Evolutionary conservation across 305 asterid species (phyloP).

Genomic region (Salvia sclarea): DNA sequence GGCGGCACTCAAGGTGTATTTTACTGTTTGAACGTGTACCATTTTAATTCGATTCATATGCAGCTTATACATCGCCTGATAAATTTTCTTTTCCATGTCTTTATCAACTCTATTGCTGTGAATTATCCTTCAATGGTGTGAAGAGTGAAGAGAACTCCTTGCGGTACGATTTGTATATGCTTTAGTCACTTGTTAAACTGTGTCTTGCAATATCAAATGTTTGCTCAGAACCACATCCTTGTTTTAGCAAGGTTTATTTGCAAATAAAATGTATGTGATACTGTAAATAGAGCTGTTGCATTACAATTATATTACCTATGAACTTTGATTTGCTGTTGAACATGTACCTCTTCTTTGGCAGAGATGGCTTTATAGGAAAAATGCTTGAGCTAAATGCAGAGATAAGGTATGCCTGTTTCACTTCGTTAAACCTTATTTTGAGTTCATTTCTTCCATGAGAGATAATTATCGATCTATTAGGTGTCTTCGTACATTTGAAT

Average conservation of each 20-base stretch:
- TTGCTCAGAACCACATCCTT: neutral
- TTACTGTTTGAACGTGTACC: slow-evolving; percentile 17
- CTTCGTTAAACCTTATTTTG: neutral
- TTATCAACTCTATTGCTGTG: slow-evolving; percentile 12
- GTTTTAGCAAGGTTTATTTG: slow-evolving; percentile 43
- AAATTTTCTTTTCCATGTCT: slow-evolving; percentile 12
- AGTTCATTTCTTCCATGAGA: neutral
- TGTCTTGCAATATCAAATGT: neutral
- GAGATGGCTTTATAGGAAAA: slow-evolving; percentile 58
- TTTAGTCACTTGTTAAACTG: neutral
- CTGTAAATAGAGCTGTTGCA: neutral
- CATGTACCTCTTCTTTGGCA: slow-evolving; percentile 25
- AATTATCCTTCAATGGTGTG: slow-evolving; percentile 37
- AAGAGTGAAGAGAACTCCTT: slow-evolving; percentile 59
- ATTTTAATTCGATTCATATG: slow-evolving; percentile 2
- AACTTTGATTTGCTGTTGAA: slow-evolving; percentile 8
- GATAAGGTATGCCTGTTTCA: slow-evolving; percentile 53
- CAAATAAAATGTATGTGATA: slow-evolving; percentile 40
- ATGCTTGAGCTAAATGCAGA: slow-evolving; percentile 68
- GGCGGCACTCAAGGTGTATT: slow-evolving; percentile 58
- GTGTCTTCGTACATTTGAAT: neutral
- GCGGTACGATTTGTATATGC: slow-evolving; percentile 40
- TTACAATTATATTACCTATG: neutral
- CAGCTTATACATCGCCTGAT: slow-evolving; percentile 23
- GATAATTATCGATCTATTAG: neutral